A percentile compares a stretch with the other conserved stretches of the same genome.
Conservation (phyloP, 805 yeast genomes). For the Candida pseudoglaebosa region DNA sequence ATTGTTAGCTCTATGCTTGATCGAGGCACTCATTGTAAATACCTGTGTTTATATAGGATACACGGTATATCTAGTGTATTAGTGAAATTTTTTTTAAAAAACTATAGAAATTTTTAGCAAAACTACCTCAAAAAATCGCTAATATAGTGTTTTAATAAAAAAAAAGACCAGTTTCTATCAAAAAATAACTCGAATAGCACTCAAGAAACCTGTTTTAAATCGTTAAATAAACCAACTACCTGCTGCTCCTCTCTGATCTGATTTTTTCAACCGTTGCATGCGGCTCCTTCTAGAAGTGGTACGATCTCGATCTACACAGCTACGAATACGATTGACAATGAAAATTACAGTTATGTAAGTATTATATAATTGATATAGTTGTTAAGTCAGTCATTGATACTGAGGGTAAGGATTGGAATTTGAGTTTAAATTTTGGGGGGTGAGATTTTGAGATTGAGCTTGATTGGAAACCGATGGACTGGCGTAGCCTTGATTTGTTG, state of each 20-base stretch:
- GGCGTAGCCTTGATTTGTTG: not conserved
- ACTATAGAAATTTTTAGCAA: too few relatives aligned
- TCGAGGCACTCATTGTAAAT: slow-evolving; percentile 14
- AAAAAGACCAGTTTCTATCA: not conserved
- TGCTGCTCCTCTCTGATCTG: not conserved
- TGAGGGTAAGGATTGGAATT: slow-evolving; percentile 1
- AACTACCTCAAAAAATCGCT: not conserved
- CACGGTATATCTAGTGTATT: too few relatives aligned
- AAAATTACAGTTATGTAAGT: too few relatives aligned
- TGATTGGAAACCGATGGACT: not conserved
- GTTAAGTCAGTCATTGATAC: not conserved
- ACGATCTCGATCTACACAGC: not conserved
- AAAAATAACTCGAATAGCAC: not conserved
- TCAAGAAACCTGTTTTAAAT: too few relatives aligned
- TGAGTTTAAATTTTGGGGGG: not conserved
- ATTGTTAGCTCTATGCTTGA: slow-evolving; percentile 23
- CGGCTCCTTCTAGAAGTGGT: too few relatives aligned
- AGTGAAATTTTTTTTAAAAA: too few relatives aligned
- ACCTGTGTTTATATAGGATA: too few relatives aligned
- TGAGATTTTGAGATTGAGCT: not conserved
- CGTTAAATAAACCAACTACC: not conserved
- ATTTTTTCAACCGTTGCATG: too few relatives aligned
- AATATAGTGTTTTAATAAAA: not conserved
- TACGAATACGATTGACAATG: too few relatives aligned
- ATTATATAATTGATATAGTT: not conserved